These are phyloP conservation scores for Diaporthe helianthi DNA, from an alignment of 2,329 filamentous ascomycete species.

Conservation along the genomic window DNA sequence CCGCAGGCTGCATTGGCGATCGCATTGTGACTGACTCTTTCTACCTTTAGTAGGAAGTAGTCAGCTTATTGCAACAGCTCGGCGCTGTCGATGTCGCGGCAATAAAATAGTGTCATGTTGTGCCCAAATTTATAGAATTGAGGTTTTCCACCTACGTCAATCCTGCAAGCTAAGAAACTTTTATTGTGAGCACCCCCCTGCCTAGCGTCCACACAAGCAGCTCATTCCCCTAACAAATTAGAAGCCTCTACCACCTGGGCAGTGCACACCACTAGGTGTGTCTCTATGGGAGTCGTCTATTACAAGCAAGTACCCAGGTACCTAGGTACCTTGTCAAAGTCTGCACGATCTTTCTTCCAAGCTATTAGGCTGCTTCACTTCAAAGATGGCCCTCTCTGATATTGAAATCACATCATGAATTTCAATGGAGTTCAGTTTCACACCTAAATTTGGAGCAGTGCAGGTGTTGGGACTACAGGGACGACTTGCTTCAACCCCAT, in stretches of 20 bases:
- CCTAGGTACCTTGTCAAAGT: background rate
- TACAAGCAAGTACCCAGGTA: too few relatives aligned
- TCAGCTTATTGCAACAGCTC: slow-evolving; percentile 21
- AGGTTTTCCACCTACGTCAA: slow-evolving; percentile 28
- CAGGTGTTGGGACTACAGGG: background rate
- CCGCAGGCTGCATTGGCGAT: slow-evolving; percentile 51
- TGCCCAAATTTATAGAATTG: background rate
- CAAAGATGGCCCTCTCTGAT: background rate
- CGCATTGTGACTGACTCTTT: slow-evolving; percentile 48
- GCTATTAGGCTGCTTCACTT: background rate
- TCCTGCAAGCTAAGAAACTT: slow-evolving; percentile 23
- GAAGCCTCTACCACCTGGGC: background rate
- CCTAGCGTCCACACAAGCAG: background rate
- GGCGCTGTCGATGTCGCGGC: background rate
- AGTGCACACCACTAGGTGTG: slow-evolving; percentile 8
- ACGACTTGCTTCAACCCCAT: background rate
- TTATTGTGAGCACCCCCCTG: slow-evolving; percentile 10
- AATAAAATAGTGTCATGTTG: slow-evolving; percentile 9
- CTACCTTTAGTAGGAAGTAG: background rate
- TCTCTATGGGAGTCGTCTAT: background rate
- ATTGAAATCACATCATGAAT: background rate
- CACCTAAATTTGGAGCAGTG: background rate
- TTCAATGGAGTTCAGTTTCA: background rate
- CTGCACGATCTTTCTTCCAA: background rate
- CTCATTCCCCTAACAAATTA: background rate